Evolutionary conservation across 306 rosid genomes (phyloP).

Genomic region (Malus sylvestris): DNA sequence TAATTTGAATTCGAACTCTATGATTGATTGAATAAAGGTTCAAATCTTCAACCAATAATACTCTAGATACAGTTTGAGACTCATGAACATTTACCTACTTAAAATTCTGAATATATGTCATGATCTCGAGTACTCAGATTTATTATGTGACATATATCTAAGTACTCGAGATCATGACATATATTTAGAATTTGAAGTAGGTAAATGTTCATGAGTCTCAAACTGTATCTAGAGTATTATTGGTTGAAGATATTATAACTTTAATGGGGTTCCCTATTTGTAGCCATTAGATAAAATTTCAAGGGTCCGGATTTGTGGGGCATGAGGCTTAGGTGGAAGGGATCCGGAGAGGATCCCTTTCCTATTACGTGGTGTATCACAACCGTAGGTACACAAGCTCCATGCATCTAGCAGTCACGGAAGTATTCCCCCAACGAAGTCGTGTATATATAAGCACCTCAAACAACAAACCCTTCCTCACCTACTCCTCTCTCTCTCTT

Average conservation of each 20-base stretch:
- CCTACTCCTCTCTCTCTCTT: neutral
- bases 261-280: no score
- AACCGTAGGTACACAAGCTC: neutral
- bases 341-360: no score
- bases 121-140: neutral
- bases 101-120: neutral
- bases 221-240: no score
- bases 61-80: neutral
- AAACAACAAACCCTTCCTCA: constrained; percentile 9
- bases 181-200: no score
- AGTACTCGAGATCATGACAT: no score
- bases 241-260: no score
- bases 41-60: neutral
- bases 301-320: rapidly evolving
- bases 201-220: no score
- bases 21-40: neutral
- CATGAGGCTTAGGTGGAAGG: no score
- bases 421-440: constrained; percentile 1
- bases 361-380: neutral
- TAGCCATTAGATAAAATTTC: rapidly evolving
- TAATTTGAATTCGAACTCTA: neutral
- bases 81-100: neutral
- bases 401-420: neutral
- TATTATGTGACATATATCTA: no score
- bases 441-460: constrained; percentile 35